Percentiles rank a stretch among this genome's conserved stretches.
phyloP scores from a whole-genome alignment of 306 rosid species.

The Pterocarpus macrocarpus region DNA sequence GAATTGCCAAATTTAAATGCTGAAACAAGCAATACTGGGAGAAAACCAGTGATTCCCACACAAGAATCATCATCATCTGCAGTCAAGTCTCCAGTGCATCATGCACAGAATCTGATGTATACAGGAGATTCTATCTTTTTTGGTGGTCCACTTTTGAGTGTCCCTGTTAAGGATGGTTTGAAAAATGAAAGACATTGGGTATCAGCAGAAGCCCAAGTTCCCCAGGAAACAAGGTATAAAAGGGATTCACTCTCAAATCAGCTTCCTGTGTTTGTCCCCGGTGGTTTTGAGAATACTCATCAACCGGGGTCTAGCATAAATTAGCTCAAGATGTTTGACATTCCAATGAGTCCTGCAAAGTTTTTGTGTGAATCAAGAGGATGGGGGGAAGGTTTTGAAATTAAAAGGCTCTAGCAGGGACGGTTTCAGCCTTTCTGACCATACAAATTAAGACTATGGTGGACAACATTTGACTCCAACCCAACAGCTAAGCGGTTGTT shows the following conservation, averaged over 20 bases:
- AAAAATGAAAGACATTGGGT: slow-evolving; percentile 65
- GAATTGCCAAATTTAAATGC: slow-evolving; percentile 63
- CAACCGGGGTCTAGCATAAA: slow-evolving; percentile 66
- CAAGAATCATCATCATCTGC: slow-evolving; percentile 69
- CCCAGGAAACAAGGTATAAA: slow-evolving; percentile 78
- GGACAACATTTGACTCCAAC: slow-evolving; percentile 42
- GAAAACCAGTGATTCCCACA: slow-evolving; percentile 61
- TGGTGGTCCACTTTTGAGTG: slow-evolving; percentile 88
- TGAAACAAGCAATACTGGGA: slow-evolving; percentile 62
- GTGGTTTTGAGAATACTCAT: slow-evolving; percentile 67
- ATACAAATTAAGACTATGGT: slow-evolving; percentile 28
- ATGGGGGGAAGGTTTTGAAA: slow-evolving; percentile 43
- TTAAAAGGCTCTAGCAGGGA: slow-evolving; percentile 27
- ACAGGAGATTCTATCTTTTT: slow-evolving; percentile 95
- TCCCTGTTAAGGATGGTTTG: slow-evolving; percentile 68
- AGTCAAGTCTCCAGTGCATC: slow-evolving; percentile 63
- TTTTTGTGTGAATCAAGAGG: slow-evolving; percentile 41
- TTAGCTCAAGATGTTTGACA: slow-evolving; percentile 53
- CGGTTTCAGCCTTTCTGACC: slow-evolving; percentile 38
- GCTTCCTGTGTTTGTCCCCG: slow-evolving; percentile 93
- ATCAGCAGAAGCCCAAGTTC: slow-evolving; percentile 58
- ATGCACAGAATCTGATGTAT: slow-evolving; percentile 79
- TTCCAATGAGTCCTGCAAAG: slow-evolving; percentile 46
- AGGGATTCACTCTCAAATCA: slow-evolving; percentile 87
- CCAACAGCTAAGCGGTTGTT: slow-evolving; percentile 35